Evolutionary conservation across 345 rosid genomes (phyloP), one percentile per base, ranked within the genome.

Genomic region (thale cress (Arabidopsis thaliana)): DNA sequence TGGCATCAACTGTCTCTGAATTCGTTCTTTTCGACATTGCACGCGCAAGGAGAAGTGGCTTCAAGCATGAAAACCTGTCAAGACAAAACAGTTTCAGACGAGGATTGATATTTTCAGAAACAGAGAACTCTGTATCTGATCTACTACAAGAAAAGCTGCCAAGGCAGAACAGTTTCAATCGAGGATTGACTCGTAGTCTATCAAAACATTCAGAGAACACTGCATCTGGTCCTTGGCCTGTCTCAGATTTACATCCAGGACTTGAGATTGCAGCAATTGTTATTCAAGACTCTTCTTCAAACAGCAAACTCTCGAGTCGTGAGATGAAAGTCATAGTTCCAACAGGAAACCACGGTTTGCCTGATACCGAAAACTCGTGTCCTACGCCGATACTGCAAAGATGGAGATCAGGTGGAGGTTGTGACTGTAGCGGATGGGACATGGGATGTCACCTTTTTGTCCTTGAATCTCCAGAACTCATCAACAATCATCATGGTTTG

Each of bases 351-450:
- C 99, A 96, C 34, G 82, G 99, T 67, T 78, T 87, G 71, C 97
- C 98, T 6, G 75, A 63, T 71, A 65, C 76, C 5, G 87, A 88
- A 58, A 83, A 79, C 75, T 80, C 5, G 20, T 90, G 91, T 60
- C 98, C 97, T 53, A 88, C 86, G 28, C 83, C 95, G 7, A 81
- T 96, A 83, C 85, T 90, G 11, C 85, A 89, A 37, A 83, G 99
- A 77, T 96, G 98, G 98, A 89, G 96, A 72, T 71, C 79, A 4
- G 96, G 98, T 1, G 98, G 99, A 74, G 93, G 97, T 4, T 96
- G 99, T 72, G 99, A 96, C 41, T 96, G 98, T 74, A 96, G 99
- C 38, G 98, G 98, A 75, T 96, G 99, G 99, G 99, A 96, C 84
- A 93, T 93, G 97, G 94, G 84, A 1, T 96, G 99, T 65, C 88